These are phyloP conservation scores for Sclerotinia trifoliorum DNA, from an alignment of 2,329 filamentous ascomycete genomes.

Conservation along the genomic window DNA sequence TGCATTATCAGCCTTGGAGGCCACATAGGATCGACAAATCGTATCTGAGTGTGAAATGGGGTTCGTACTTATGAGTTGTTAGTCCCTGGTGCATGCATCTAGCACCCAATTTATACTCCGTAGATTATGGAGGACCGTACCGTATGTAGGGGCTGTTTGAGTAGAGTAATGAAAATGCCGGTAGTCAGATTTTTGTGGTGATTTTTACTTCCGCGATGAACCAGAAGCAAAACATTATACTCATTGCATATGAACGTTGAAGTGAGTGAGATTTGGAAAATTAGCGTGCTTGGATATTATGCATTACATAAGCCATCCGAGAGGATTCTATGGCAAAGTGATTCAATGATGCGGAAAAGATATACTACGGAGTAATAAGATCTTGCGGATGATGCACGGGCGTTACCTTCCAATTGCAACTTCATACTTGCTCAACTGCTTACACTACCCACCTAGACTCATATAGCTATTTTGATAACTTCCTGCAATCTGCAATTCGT, in stretches of 20 bases:
- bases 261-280: not conserved
- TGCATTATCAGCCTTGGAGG: not conserved
- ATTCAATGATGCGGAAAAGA: too few species aligned
- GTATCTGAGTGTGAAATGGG: not conserved
- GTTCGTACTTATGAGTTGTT: not conserved
- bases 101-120: not conserved
- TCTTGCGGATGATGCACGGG: constrained; percentile 1
- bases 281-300: not conserved
- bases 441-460: not conserved
- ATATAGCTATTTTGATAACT: not conserved
- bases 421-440: not conserved
- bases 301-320: constrained; percentile 7
- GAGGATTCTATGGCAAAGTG: not conserved
- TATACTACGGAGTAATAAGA: too few species aligned
- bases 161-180: not conserved
- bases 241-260: not conserved
- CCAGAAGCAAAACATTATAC: not conserved
- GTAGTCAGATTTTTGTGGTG: not conserved
- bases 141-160: not conserved
- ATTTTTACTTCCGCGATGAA: not conserved
- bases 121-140: not conserved
- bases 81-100: not conserved
- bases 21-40: not conserved
- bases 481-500: constrained; percentile 8
- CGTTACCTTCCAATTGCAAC: not conserved